phyloP scores from a whole-genome alignment of 805 yeast genomes.

The Zygoascus biomembranicola region DNA sequence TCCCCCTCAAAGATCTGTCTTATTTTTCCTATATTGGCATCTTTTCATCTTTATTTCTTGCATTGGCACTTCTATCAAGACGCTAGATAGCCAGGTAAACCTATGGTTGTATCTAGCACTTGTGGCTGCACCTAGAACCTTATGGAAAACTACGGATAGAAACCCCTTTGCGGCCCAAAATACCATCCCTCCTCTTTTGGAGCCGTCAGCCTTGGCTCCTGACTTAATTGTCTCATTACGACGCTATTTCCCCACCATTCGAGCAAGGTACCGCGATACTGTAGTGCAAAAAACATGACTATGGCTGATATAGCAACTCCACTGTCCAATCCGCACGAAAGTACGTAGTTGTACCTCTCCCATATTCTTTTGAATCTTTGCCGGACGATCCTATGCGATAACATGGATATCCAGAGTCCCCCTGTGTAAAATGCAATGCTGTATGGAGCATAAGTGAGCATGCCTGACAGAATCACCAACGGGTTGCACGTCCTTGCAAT shows the following conservation, averaged over 20 bases:
- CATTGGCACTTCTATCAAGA: background rate
- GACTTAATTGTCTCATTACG: background rate
- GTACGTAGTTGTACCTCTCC: constrained; percentile 5
- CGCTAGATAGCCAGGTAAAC: background rate
- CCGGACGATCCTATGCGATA: constrained; percentile 35
- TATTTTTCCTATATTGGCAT: constrained; percentile 25
- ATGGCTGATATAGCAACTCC: constrained; percentile 2
- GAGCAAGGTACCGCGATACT: background rate
- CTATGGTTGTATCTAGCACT: too few species aligned
- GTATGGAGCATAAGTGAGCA: constrained; percentile 30
- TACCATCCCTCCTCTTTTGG: background rate
- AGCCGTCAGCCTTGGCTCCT: background rate
- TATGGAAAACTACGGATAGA: background rate
- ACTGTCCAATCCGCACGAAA: constrained; percentile 2
- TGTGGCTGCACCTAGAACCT: too few species aligned
- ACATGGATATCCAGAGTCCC: constrained; percentile 29
- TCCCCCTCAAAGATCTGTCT: constrained; percentile 38
- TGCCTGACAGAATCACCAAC: constrained; percentile 24
- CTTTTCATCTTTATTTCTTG: background rate
- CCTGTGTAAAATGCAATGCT: constrained; percentile 14
- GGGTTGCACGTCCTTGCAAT: constrained; percentile 4
- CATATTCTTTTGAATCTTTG: constrained; percentile 28
- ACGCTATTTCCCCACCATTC: constrained; percentile 4
- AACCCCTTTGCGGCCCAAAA: constrained; percentile 1
- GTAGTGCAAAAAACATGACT: constrained; percentile 1